Evolutionary conservation across 2,329 filamentous ascomycete species (phyloP), one percentile per base, ranked within the genome.

Genomic region (Neospermospora avenae): DNA sequence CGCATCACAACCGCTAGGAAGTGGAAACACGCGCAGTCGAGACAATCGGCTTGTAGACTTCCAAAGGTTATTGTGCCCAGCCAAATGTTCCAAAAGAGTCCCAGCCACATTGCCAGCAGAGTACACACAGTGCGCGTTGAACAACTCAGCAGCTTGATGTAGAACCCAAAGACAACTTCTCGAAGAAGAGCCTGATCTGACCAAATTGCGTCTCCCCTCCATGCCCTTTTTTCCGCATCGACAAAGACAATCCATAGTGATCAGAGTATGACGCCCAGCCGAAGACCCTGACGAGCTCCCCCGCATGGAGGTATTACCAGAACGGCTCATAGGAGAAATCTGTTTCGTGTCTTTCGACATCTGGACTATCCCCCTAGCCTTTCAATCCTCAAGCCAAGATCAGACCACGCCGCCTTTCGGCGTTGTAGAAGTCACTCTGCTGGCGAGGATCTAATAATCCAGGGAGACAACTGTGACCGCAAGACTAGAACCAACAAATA

Each of bases 401-500:
- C 81, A 82, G 78, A 80, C 80, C 81, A 80, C 78, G 77, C 78
- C 73, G 69, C 72, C 71, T 76, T 64, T 68, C 69, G 64, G 71
- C 70, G 60, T 74, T 67, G 59, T 70, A 62, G 65, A 67, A 62
- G 60, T 64, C 60, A 63, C 59, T 65, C 51, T 52, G 63, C 65
- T 63, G 63, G 59, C 55, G 61, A 61, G 66, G 60, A 72, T 77
- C 76, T 92, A 92, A 74, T 93, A 85, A 81, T 81, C 78, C 79
- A 78, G 77, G 82, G 77, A 81, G 76, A 86, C 86, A 86, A 88
- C 87, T 83, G 78, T 79, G 75, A 81, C 80, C 84, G 85, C 85
- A 89, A 92, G 71, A 82, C 89, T 90, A 72, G 85, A 86, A 90
- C 89, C 89, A 85, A 79, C 75, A 73, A 78, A 76, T 79, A 79